Conservation (phyloP, 805 yeast genomes). For the Spathaspora passalidarum region DNA sequence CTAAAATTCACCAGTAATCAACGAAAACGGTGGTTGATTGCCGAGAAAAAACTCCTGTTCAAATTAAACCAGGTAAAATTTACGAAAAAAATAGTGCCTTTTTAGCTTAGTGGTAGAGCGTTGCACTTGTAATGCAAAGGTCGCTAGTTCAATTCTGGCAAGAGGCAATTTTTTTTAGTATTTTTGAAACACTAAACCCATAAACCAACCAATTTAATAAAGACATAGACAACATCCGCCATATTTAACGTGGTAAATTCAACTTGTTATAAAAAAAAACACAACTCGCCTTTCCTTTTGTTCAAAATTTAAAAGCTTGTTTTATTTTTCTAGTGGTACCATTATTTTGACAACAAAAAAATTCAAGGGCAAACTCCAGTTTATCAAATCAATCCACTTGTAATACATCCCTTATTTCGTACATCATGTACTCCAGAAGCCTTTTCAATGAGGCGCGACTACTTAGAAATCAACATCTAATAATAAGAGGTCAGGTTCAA, state of each 20-base stretch:
- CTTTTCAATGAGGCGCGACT: neutral
- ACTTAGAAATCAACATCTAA: neutral
- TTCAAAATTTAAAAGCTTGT: too few species aligned
- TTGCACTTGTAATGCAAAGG: slow-evolving; percentile 99
- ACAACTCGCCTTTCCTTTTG: too few species aligned
- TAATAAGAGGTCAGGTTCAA: neutral
- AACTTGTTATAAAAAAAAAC: too few species aligned
- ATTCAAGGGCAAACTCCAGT: neutral
- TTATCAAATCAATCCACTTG: neutral
- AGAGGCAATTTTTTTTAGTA: slow-evolving; percentile 47
- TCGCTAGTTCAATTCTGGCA: slow-evolving; percentile 93
- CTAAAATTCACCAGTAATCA: too few species aligned
- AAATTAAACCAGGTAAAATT: neutral
- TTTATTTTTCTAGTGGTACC: too few species aligned
- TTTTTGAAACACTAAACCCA: neutral
- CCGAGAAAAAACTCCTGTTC: neutral
- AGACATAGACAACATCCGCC: too few species aligned
- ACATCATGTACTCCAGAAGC: neutral
- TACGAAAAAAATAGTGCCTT: slow-evolving; percentile 49
- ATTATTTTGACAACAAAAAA: neutral
- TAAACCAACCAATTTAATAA: too few species aligned
- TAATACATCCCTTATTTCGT: neutral
- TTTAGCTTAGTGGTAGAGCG: slow-evolving; percentile 99
- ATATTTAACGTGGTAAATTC: too few species aligned
- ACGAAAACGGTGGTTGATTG: neutral